These are phyloP conservation scores for Sarocladium kiliense DNA, from an alignment of 2,329 filamentous ascomycete species.

Conservation along the genomic window DNA sequence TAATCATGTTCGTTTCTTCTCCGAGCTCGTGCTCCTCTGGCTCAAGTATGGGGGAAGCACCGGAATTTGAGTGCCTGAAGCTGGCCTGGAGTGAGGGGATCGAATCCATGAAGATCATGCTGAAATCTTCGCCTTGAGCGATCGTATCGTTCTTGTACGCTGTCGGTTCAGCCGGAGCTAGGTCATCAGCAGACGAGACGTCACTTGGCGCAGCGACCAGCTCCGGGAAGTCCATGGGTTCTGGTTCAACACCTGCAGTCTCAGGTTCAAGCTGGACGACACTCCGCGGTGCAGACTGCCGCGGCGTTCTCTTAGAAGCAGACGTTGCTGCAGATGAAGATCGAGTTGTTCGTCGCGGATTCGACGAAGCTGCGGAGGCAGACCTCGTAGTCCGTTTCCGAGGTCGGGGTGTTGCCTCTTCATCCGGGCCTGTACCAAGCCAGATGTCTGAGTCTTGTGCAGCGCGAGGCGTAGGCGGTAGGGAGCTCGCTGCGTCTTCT, in stretches of 20 bases:
- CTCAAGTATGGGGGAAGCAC: slow-evolving; percentile 13
- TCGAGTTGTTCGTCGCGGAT: not conserved
- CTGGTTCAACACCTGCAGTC: not conserved
- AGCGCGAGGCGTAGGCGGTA: slow-evolving; percentile 9
- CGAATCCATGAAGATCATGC: slow-evolving; percentile 54
- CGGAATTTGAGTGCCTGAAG: slow-evolving; percentile 22
- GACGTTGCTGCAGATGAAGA: not conserved
- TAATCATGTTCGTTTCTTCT: slow-evolving; percentile 51
- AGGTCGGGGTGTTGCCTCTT: slow-evolving; percentile 31
- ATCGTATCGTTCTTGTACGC: slow-evolving; percentile 34
- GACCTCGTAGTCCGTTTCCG: slow-evolving; percentile 11
- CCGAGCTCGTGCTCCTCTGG: slow-evolving; percentile 31
- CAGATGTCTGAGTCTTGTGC: slow-evolving; percentile 38
- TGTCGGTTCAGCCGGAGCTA: slow-evolving; percentile 10
- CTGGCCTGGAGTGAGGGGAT: slow-evolving; percentile 45
- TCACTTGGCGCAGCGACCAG: slow-evolving; percentile 26
- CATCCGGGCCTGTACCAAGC: slow-evolving; percentile 33
- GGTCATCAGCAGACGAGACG: slow-evolving; percentile 27
- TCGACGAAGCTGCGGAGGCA: not conserved
- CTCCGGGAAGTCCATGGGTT: not conserved
- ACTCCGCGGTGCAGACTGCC: not conserved
- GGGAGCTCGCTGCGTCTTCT: not conserved
- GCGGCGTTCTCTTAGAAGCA: not conserved
- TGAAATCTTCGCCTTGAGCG: slow-evolving; percentile 49
- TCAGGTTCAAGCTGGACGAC: not conserved